Percentiles rank a stretch among this genome's conserved stretches.
phyloP scores from a whole-genome alignment of 2,329 filamentous ascomycete genomes.

The Aspergillus melleus region DNA sequence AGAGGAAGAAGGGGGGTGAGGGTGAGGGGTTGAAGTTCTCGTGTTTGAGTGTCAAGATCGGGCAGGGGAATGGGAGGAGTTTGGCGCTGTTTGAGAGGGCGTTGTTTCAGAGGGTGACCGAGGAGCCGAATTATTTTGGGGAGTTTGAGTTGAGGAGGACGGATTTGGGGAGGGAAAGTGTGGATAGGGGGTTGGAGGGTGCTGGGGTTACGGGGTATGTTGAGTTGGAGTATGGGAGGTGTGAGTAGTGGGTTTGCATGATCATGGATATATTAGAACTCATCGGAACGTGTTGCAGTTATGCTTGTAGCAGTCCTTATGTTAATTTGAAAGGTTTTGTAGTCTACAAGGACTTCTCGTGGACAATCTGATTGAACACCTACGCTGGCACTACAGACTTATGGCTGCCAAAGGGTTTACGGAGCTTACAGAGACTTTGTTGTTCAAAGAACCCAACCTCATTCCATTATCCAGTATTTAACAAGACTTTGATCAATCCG shows the following conservation, averaged over 20 bases:
- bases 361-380: too few relatives aligned
- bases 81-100: constrained; percentile 61
- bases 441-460: not conserved
- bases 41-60: constrained; percentile 64
- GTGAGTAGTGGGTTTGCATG: constrained; percentile 7
- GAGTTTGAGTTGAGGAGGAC: constrained; percentile 60
- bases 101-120: constrained; percentile 54
- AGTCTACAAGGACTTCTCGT: too few relatives aligned
- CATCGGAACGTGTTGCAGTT: not conserved
- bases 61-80: constrained; percentile 56
- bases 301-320: too few relatives aligned
- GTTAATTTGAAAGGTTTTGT: too few relatives aligned
- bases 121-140: constrained; percentile 64
- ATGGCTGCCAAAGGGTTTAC: not conserved
- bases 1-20: constrained; percentile 2
- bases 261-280: not conserved
- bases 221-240: constrained; percentile 38
- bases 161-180: constrained; percentile 28
- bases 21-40: constrained; percentile 19
- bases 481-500: not conserved
- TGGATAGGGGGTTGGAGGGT: constrained; percentile 28
- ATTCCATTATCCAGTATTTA: not conserved
- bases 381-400: too few relatives aligned
- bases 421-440: not conserved
- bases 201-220: constrained; percentile 39